Conservation (phyloP, 1,284 basidiomycete species). For the Cryptococcus depauperatus region DNA sequence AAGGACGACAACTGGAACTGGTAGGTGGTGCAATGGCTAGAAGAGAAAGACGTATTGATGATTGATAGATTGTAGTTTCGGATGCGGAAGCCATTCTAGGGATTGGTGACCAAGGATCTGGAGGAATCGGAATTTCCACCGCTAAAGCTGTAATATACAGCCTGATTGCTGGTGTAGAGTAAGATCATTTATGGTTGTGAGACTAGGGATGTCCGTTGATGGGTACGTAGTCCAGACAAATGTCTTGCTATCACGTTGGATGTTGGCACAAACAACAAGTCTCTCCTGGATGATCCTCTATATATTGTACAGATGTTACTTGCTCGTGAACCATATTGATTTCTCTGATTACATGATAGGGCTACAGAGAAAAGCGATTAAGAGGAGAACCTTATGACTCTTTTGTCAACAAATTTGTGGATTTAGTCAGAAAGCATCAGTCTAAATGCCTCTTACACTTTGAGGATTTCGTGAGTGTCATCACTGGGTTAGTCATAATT, state of each 20-base stretch:
- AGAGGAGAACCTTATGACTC: slow-evolving; percentile 32
- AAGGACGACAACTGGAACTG: slow-evolving; percentile 31
- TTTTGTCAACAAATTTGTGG: slow-evolving; percentile 38
- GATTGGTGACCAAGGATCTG: slow-evolving; percentile 48
- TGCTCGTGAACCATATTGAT: neutral
- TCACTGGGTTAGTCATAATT: too few relatives aligned
- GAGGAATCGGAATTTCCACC: slow-evolving; percentile 58
- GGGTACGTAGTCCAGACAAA: slow-evolving; percentile 18
- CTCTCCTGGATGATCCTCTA: slow-evolving; percentile 30
- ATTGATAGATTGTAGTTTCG: slow-evolving; percentile 34
- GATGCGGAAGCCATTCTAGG: slow-evolving; percentile 70
- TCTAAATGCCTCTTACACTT: slow-evolving; percentile 36
- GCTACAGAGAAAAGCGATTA: slow-evolving; percentile 33
- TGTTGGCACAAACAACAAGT: slow-evolving; percentile 51
- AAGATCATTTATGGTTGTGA: slow-evolving; percentile 1
- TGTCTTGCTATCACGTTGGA: slow-evolving; percentile 61
- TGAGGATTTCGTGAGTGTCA: slow-evolving; percentile 30
- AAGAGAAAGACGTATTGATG: slow-evolving; percentile 1
- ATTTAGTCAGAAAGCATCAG: slow-evolving; percentile 32
- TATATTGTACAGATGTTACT: slow-evolving; percentile 31
- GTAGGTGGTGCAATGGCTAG: slow-evolving; percentile 11
- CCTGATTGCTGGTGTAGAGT: slow-evolving; percentile 66
- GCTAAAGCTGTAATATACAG: slow-evolving; percentile 65
- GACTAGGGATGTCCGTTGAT: neutral
- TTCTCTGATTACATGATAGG: too few relatives aligned